phyloP scores from a whole-genome alignment of 2,329 filamentous ascomycete genomes.

The Aureobasidium melanogenum region DNA sequence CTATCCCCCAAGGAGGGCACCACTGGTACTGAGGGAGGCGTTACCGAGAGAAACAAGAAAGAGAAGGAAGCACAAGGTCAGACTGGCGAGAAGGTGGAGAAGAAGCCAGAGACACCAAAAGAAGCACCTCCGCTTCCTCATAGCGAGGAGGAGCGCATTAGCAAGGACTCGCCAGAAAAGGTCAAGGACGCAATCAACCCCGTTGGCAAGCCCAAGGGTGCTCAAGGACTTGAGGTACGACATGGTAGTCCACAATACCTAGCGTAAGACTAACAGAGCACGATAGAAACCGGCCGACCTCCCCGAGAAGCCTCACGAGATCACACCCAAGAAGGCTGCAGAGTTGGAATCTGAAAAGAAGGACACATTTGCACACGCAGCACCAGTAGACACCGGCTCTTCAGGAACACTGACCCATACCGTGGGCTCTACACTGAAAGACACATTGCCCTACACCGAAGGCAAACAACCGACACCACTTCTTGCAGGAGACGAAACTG shows the following conservation, averaged over 20 bases:
- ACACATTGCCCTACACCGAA: slow-evolving; percentile 32
- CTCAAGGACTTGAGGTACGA: slow-evolving; percentile 47
- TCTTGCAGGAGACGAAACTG: slow-evolving; percentile 39
- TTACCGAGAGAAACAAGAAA: slow-evolving; percentile 77
- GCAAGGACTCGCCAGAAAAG: slow-evolving; percentile 13
- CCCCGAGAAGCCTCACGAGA: slow-evolving; percentile 67
- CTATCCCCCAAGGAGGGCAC: slow-evolving; percentile 72
- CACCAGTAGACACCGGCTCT: neutral
- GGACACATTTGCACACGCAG: neutral
- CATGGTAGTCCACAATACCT: no score
- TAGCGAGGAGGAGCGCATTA: slow-evolving; percentile 65
- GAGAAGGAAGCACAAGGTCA: slow-evolving; percentile 57
- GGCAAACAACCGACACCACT: slow-evolving; percentile 20
- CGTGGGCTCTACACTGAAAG: slow-evolving; percentile 19
- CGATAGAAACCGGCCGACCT: slow-evolving; percentile 71
- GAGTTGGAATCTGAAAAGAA: slow-evolving; percentile 17
- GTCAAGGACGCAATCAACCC: slow-evolving; percentile 24
- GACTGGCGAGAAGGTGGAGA: slow-evolving; percentile 61
- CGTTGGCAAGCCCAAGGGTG: slow-evolving; percentile 28
- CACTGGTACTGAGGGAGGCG: slow-evolving; percentile 79
- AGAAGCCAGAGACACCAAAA: slow-evolving; percentile 75
- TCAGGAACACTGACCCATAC: neutral
- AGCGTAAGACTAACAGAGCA: neutral
- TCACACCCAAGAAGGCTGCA: slow-evolving; percentile 45
- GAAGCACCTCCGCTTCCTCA: slow-evolving; percentile 75